Conservation (phyloP, 108 stramenopile species). For the Nitzschia putrida region DNA sequence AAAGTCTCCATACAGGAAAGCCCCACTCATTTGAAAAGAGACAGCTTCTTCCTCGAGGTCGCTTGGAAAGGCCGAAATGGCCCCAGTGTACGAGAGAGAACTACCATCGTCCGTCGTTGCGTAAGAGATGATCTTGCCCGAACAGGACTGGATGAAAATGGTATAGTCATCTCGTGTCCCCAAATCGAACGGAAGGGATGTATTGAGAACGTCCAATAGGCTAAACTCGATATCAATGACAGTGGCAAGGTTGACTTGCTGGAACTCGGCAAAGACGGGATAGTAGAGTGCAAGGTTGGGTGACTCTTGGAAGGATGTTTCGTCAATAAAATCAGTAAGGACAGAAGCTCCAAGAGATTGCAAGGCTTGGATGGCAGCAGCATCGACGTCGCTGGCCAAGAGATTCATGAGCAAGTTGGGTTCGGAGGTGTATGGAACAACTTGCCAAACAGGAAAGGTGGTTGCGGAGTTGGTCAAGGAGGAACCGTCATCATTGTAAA, state of each 20-base stretch:
- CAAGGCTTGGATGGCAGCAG: not conserved
- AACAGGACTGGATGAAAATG: constrained; percentile 18
- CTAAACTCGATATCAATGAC: constrained; percentile 8
- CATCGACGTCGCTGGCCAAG: not conserved
- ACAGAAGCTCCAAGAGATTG: constrained; percentile 20
- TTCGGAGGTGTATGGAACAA: constrained; percentile 3
- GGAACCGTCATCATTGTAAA: not conserved
- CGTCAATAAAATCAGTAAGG: constrained; percentile 4
- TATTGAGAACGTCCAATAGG: constrained; percentile 1
- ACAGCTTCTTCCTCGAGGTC: not conserved
- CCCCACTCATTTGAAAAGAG: not conserved
- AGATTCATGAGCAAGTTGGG: constrained; percentile 1
- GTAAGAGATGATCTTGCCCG: constrained; percentile 2
- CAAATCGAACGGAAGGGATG: constrained; percentile 1
- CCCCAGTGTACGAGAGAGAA: not conserved
- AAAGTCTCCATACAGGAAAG: constrained; percentile 15
- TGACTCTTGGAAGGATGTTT: not conserved
- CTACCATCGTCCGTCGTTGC: not conserved
- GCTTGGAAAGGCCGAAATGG: not conserved
- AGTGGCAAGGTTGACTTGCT: constrained; percentile 10
- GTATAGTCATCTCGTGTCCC: not conserved
- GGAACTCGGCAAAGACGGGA: constrained; percentile 20
- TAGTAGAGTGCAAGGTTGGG: constrained; percentile 10
- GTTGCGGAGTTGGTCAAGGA: not conserved
- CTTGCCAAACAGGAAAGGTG: constrained; percentile 21